Percentiles rank a stretch among this genome's conserved stretches.
Evolutionary conservation across 805 yeast species (phyloP).

Genomic region (Metschnikowia rubicola): DNA sequence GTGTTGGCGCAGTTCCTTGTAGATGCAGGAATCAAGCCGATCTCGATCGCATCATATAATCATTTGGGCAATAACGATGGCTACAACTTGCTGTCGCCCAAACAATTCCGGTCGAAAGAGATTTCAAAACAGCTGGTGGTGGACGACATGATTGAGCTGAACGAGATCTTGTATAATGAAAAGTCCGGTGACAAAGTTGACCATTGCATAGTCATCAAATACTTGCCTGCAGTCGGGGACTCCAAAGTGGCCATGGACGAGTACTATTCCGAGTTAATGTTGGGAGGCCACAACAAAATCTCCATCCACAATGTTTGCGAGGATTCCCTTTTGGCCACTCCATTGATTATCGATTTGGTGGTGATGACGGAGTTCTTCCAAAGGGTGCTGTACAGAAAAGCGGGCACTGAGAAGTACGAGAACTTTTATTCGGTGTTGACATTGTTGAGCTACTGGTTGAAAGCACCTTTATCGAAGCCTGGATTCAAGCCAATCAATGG

Average conservation of each 20-base stretch:
- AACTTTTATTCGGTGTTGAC: slow-evolving; percentile 81
- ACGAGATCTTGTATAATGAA: slow-evolving; percentile 77
- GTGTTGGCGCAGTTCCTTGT: slow-evolving; percentile 93
- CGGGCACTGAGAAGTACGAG: slow-evolving; percentile 49
- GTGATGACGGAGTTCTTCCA: slow-evolving; percentile 87
- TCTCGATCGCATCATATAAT: slow-evolving; percentile 92
- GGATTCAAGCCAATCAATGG: slow-evolving; percentile 91
- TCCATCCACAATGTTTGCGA: slow-evolving; percentile 95
- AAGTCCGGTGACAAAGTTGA: slow-evolving; percentile 76
- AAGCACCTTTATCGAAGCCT: slow-evolving; percentile 91
- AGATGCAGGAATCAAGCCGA: slow-evolving; percentile 95
- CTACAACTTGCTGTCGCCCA: slow-evolving; percentile 82
- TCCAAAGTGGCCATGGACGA: slow-evolving; percentile 98
- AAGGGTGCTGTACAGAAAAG: slow-evolving; percentile 74
- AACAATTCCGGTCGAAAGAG: slow-evolving; percentile 93
- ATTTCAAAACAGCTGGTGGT: slow-evolving; percentile 90
- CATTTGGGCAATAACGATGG: slow-evolving; percentile 98
- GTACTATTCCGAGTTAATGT: slow-evolving; percentile 93
- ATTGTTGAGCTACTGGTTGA: slow-evolving; percentile 90
- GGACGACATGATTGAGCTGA: slow-evolving; percentile 89
- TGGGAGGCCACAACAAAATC: slow-evolving; percentile 95
- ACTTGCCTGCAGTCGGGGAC: slow-evolving; percentile 92
- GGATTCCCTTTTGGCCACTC: slow-evolving; percentile 92
- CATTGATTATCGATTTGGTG: slow-evolving; percentile 86
- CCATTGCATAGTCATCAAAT: slow-evolving; percentile 93